Evolutionary conservation across 352 stramenopile species (phyloP).

Genomic region (Globisporangium polare): DNA sequence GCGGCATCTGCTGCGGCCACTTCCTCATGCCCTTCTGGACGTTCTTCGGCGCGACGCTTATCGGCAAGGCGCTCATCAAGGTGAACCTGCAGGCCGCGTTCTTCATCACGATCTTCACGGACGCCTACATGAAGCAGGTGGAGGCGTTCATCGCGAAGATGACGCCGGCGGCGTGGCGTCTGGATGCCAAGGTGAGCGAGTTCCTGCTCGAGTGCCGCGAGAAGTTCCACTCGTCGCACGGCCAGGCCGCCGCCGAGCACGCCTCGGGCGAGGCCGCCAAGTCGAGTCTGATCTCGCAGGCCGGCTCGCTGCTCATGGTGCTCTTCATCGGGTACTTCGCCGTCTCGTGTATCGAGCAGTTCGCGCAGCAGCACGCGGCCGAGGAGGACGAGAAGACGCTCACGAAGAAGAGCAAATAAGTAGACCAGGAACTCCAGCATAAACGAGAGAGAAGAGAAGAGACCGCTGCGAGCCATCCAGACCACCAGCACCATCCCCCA

Average conservation of each 20-base stretch:
- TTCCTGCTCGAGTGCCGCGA: conserved; percentile 84
- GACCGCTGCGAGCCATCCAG: neutral
- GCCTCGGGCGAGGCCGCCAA: conserved; percentile 37
- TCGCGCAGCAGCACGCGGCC: conserved; percentile 86
- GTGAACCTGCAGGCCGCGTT: conserved; percentile 88
- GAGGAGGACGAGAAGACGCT: conserved; percentile 86
- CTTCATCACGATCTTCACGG: conserved; percentile 91
- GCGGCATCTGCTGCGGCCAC: conserved; percentile 93
- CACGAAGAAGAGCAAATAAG: conserved; percentile 52
- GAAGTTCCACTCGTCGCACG: conserved; percentile 81
- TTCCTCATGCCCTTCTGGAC: conserved; percentile 95
- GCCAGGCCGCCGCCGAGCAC: conserved; percentile 55
- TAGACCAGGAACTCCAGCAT: conserved; percentile 16
- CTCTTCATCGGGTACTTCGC: conserved; percentile 88
- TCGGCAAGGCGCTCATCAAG: conserved; percentile 93
- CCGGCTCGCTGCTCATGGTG: conserved; percentile 81
- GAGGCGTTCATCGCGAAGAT: conserved; percentile 81
- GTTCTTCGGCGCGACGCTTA: conserved; percentile 93
- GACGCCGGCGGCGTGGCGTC: conserved; percentile 63
- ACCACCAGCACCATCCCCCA: neutral
- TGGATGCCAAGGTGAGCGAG: conserved; percentile 79
- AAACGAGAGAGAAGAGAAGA: neutral
- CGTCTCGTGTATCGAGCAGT: conserved; percentile 89
- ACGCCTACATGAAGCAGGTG: conserved; percentile 78
- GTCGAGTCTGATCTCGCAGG: conserved; percentile 73